These are phyloP conservation scores for Brachypodium distachyon DNA, from an alignment of 202 grass and related monocot genomes.

Conservation along the genomic window DNA sequence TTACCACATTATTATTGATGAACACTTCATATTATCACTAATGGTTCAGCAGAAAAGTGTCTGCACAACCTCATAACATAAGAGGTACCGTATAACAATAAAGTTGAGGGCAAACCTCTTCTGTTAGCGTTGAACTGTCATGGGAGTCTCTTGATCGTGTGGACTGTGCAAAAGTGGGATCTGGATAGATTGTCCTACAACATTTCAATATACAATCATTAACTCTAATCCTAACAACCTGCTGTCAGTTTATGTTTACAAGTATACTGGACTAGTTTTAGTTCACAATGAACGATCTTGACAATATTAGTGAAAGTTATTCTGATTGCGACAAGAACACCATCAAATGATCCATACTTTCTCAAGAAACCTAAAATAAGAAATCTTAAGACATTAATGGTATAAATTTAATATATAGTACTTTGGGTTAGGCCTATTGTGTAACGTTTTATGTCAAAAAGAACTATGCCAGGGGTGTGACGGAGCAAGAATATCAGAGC, in stretches of 20 bases:
- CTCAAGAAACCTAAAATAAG: neutral
- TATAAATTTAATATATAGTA: neutral
- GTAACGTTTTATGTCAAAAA: neutral
- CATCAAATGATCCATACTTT: too few species aligned
- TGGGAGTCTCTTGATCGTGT: conserved; percentile 31
- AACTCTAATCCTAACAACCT: neutral
- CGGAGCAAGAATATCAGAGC: too few species aligned
- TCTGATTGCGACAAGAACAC: neutral
- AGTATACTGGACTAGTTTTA: neutral
- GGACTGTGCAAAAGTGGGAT: conserved; percentile 39
- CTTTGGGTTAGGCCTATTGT: neutral
- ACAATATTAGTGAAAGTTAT: neutral
- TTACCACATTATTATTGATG: neutral
- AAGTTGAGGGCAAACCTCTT: conserved; percentile 30
- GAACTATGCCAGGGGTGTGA: neutral
- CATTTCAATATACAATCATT: neutral
- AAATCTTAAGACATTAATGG: neutral
- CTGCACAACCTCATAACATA: neutral
- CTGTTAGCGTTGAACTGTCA: conserved; percentile 47
- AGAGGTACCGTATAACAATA: neutral
- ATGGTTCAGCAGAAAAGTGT: neutral
- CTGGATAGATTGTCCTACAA: conserved; percentile 37
- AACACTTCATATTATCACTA: neutral
- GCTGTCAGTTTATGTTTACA: neutral
- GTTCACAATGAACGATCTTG: neutral